Evolutionary conservation across 331 rosid species (phyloP), one percentile per base, ranked within the genome.

Genomic region (Malus hybrid): DNA sequence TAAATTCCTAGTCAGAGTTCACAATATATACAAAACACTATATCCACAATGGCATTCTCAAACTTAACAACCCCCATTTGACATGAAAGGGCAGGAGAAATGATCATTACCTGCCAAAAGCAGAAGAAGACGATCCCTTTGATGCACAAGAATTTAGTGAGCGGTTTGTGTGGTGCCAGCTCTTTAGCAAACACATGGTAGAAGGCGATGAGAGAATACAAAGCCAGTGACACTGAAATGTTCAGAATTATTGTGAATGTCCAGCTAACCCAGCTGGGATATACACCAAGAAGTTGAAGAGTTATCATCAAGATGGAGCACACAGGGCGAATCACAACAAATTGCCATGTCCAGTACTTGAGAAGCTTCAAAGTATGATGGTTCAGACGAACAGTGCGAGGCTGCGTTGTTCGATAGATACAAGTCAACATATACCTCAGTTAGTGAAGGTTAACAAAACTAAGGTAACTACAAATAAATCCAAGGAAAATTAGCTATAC

Each of bases 91-190:
- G 42, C 27, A 31, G 19, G 13, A 10, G 28, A 50, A 28, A 31
- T 59, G 71, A 80, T 50, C 36, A 24, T 77, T 77, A 81, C 85
- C 85, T 77, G 85, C 81, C 85, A 81, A 67, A 81, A 81, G 81
- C 85, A 76, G 81, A 81, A 80, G 65, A 80, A 81, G 68, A 81
- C 81, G 18, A 81, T 77, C 69, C 85, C 85, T 81, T 81, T 81
- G 79, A 81, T 77, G 76, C 85, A 77, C 52, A 81, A 59, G 64
- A 81, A 77, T 27, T 81, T 81, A n/a, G 85, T 79, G 67, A 81
- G 85, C 52, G 85, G 79, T 56, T 69, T 81, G 64, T 77, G 81
- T 66, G 81, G 85, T 67, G 50, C 73, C 76, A 81, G 62, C 79
- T 81, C 85, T 60, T 77, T 81, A 20, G 73, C 81, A 73, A 81